These are phyloP conservation scores for Nakazawaea ernobii DNA, from an alignment of 805 yeast species.

Conservation along the genomic window DNA sequence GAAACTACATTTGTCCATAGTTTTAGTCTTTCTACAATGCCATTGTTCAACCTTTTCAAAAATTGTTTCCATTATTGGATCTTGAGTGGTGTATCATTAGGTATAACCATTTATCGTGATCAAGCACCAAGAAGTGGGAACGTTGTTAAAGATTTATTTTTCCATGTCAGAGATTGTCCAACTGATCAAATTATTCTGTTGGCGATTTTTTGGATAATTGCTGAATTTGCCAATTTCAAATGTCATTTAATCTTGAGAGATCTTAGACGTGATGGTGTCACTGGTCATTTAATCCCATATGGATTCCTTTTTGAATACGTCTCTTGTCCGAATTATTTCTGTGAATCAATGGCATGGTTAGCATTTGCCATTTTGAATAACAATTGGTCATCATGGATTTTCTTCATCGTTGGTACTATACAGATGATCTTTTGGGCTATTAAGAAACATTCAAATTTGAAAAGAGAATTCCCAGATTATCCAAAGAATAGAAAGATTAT, in stretches of 20 bases:
- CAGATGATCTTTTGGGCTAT: constrained; percentile 94
- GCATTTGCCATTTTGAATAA: constrained; percentile 64
- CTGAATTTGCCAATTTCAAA: constrained; percentile 67
- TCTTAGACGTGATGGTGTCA: constrained; percentile 50
- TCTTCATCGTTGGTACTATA: constrained; percentile 60
- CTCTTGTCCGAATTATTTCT: constrained; percentile 92
- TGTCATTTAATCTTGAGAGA: constrained; percentile 64
- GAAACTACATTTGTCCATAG: constrained; percentile 83
- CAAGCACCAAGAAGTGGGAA: neutral
- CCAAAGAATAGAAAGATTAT: constrained; percentile 74
- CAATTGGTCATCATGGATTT: constrained; percentile 71
- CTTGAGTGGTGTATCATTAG: constrained; percentile 60
- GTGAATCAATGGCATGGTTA: constrained; percentile 77
- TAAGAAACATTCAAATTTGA: constrained; percentile 70
- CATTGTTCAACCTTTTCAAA: constrained; percentile 77
- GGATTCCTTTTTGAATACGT: constrained; percentile 81
- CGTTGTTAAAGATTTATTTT: constrained; percentile 25
- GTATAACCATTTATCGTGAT: constrained; percentile 24
- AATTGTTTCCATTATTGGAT: constrained; percentile 92
- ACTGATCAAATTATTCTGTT: constrained; percentile 24
- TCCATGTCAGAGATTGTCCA: constrained; percentile 40
- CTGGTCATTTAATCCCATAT: constrained; percentile 63
- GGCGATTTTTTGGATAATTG: constrained; percentile 43
- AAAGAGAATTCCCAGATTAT: constrained; percentile 70
- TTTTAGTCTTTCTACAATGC: constrained; percentile 91